Evolutionary conservation across 2,329 filamentous ascomycete species (phyloP).

Genomic region (Cercospora zeina): DNA sequence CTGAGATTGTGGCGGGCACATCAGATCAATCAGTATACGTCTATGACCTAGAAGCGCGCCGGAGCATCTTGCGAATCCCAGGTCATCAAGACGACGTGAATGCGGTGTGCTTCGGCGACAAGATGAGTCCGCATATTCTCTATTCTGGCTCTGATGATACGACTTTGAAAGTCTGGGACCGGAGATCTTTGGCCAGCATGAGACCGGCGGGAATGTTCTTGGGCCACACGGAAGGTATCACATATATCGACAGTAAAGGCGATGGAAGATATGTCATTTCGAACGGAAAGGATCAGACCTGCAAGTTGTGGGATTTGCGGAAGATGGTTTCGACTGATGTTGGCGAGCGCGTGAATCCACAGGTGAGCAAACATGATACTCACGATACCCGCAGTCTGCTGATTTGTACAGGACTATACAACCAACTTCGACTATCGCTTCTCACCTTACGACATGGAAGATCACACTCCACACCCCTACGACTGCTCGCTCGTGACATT

Average conservation of each 20-base stretch:
- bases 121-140: conserved; percentile 83
- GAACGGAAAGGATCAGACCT: conserved; percentile 94
- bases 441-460: conserved; percentile 62
- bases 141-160: conserved; percentile 96
- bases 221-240: conserved; percentile 65
- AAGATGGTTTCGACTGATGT: conserved; percentile 77
- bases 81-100: conserved; percentile 91
- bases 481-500: conserved; percentile 95
- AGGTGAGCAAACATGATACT: conserved; percentile 26
- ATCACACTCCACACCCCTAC: conserved; percentile 72
- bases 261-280: conserved; percentile 86
- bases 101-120: conserved; percentile 92
- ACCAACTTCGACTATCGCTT: conserved; percentile 75
- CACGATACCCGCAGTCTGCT: background rate
- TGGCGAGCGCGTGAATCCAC: conserved; percentile 58
- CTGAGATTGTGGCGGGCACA: conserved; percentile 87
- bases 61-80: conserved; percentile 69
- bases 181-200: conserved; percentile 65
- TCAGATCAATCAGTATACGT: conserved; percentile 77
- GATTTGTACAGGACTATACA: conserved; percentile 50
- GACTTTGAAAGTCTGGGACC: conserved; percentile 94
- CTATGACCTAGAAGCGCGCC: conserved; percentile 83
- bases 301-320: conserved; percentile 94
- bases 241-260: conserved; percentile 76
- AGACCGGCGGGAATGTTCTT: conserved; percentile 65